These are phyloP conservation scores for Marsdenia floribunda DNA, from an alignment of 257 asterid genomes.

Conservation along the genomic window DNA sequence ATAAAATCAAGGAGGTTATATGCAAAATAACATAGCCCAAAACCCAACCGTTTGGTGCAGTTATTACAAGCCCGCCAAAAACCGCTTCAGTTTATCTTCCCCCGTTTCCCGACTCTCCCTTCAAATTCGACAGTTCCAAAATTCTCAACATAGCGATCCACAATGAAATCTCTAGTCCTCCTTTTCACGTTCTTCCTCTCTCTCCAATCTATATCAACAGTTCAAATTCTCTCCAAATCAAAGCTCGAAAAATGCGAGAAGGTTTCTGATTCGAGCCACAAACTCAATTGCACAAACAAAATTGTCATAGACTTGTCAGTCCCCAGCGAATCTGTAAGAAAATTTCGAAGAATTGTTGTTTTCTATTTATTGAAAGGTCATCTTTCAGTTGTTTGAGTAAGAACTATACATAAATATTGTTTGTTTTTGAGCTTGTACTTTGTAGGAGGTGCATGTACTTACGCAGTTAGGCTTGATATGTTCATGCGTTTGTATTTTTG, in stretches of 20 bases:
- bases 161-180: slow-evolving; percentile 16
- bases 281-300: slow-evolving; percentile 72
- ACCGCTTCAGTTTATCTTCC: slow-evolving; percentile 1
- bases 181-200: slow-evolving; percentile 17
- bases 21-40: slow-evolving; percentile 60
- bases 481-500: neutral
- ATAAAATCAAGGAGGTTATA: neutral
- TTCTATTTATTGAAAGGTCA: neutral
- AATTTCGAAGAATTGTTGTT: neutral
- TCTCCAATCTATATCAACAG: slow-evolving; percentile 17
- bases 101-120: neutral
- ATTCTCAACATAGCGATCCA: neutral
- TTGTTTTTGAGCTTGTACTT: neutral
- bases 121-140: slow-evolving; percentile 12
- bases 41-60: slow-evolving; percentile 46
- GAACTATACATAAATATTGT: neutral
- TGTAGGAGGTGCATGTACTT: neutral
- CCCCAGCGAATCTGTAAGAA: slow-evolving; percentile 73
- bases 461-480: neutral
- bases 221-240: slow-evolving; percentile 77
- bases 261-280: slow-evolving; percentile 40
- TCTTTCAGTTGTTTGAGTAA: neutral
- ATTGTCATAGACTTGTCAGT: slow-evolving; percentile 76
- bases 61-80: slow-evolving; percentile 25
- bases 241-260: slow-evolving; percentile 76